Evolutionary conservation across 2,329 filamentous ascomycete genomes (phyloP), one percentile per base, ranked within the genome.

Genomic region (Macrophomina phaseolina): DNA sequence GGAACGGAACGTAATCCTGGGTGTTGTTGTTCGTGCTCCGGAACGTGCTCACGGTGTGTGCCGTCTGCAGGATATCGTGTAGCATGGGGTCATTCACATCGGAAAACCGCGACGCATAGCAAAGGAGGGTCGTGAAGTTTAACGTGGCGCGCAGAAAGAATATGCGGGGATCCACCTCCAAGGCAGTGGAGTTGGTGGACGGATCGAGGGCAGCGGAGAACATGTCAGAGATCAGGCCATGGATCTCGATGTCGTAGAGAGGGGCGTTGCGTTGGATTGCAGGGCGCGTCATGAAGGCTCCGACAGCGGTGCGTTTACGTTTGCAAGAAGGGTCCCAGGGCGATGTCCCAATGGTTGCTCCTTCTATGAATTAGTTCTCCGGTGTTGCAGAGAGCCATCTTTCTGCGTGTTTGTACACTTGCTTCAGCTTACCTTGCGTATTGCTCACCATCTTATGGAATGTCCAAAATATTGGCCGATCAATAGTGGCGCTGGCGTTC

Each of bases 221-320:
- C 14, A 66, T 40, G 34, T 30, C 64, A 4, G 34, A 1, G n/a
- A 66, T n/a, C 6, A 66, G 64, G 1, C 64, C 64, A n/a, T 42
- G 64, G 45, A 40, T 40, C 38, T 66, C 64, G 45, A 66, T 40
- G 36, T 66, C 64, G 64, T 42, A 51, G 14, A 66, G 45, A 1
- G 64, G 23, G 0, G 64, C 55, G 14, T 60, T 61, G 32, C 55
- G 36, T 18, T 66, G 64, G 32, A 66, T 66, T 0, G 64, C 64
- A 2, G 64, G 64, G 1, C 64, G 64, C 46, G 64, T 66, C 64
- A 66, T 66, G 64, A 58, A 66, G 12, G 64, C 36, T 0, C 53
- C 64, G 34, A 66, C 55, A 23, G 64, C 64, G 42, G 64, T 66
- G 64, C 64, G 64, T 18, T 66, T 66, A 46, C 64, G 64, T 55